Percentiles rank a stretch among this genome's conserved stretches.
Conservation (phyloP, 257 asterid genomes). For the Lycium ferocissimum region DNA sequence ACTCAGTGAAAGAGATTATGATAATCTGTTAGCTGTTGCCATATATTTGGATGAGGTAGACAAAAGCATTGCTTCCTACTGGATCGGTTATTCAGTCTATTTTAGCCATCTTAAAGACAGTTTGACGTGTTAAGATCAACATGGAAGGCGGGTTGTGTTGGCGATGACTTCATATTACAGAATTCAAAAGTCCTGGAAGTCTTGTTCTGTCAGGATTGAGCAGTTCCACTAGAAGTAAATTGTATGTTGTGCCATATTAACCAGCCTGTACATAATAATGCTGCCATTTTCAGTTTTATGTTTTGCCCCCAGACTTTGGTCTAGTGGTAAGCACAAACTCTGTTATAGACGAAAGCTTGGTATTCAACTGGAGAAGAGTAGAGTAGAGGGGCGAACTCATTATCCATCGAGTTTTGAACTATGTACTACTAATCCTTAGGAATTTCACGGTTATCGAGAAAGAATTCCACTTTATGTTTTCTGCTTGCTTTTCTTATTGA, state of each 20-base stretch:
- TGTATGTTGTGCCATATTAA: not conserved
- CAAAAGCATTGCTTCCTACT: conserved; percentile 6
- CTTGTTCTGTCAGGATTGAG: not conserved
- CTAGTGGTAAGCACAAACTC: not conserved
- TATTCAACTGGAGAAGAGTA: not conserved
- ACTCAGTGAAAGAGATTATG: not conserved
- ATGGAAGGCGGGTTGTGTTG: not conserved
- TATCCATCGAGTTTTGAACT: not conserved
- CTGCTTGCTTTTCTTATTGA: not conserved
- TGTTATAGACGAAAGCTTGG: not conserved
- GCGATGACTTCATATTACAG: not conserved
- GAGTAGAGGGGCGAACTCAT: not conserved
- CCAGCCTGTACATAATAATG: not conserved
- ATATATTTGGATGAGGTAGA: not conserved
- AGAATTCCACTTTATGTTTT: not conserved
- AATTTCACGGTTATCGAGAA: not conserved
- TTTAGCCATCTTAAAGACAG: not conserved
- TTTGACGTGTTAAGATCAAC: not conserved
- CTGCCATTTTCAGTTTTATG: not conserved
- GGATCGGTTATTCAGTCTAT: not conserved
- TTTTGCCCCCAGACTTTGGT: not conserved
- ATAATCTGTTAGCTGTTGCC: not conserved
- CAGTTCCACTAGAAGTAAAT: not conserved
- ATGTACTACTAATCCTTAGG: not conserved
- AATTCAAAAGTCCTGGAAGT: not conserved